Base-by-base conservation (phyloP, 129 eudicot genomes). In the Chrysanthemum makinoi region DNA sequence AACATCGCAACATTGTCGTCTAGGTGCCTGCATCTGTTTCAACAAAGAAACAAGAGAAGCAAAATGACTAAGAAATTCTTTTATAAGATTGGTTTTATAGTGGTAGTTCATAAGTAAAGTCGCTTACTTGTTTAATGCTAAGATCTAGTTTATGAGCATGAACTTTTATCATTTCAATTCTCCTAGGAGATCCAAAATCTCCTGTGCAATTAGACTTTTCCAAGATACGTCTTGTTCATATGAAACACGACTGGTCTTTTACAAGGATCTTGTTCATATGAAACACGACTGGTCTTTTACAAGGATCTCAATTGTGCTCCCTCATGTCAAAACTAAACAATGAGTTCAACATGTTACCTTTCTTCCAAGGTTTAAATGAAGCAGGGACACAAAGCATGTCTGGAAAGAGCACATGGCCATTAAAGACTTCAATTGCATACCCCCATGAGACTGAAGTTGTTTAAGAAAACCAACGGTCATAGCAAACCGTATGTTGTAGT, bases 371-470 rank as follows among this genome's bases (percentile, higher is more conserved):
- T 5, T 48, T 6, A 17, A 85, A 92, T 4, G 95, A 89, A 69
- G 82, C 86, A n/a, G 82, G 88, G 3, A 76, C 77, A 6, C 88
- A 89, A 44, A 89, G 79, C 16, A 72, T 86, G 17, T 89, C 95
- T 0, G 86, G 80, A 61, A 92, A 62, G 6, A 75, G 78, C 15
- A 89, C 79, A 26, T 83, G 85, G 35, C 20, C 66, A 2, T 80
- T 82, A 58, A 82, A 85, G 0, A 92, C 82, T 74, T 92, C 88
- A 1, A 89, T 71, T 0, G 91, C 86, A 24, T 89, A 92, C 6
- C 98, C 98, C 98, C 98, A 92, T 6, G 98, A 89, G 13, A 92
- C 75, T 0, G 98, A 92, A n/a, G 89, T 77, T 2, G 98, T 89
- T n/a, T n/a, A 22, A 22, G 24, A 22, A 22, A 22, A 22, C 24